These are phyloP conservation scores for Alternaria gansuensis DNA, from an alignment of 2,329 filamentous ascomycete species.

Conservation along the genomic window DNA sequence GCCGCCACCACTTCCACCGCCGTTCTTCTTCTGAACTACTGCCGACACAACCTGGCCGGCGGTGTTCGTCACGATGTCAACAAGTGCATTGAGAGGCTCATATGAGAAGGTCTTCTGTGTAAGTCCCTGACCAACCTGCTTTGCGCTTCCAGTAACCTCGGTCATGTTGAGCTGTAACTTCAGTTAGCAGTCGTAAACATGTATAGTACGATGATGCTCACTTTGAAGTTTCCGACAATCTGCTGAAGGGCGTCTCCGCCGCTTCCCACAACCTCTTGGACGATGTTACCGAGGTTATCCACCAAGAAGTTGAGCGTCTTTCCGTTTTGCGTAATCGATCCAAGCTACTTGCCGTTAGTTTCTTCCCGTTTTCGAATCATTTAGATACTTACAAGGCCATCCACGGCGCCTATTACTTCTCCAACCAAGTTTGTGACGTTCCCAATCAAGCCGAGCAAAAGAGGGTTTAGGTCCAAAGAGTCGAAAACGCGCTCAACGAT, in stretches of 20 bases:
- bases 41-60: conserved; percentile 65
- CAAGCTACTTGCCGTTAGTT: conserved; percentile 50
- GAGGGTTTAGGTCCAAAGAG: conserved; percentile 67
- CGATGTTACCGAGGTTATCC: conserved; percentile 70
- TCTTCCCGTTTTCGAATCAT: background rate
- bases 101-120: conserved; percentile 65
- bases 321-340: conserved; percentile 66
- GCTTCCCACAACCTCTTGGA: conserved; percentile 64
- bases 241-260: conserved; percentile 58
- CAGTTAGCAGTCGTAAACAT: conserved; percentile 5
- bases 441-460: conserved; percentile 66
- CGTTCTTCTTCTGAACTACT: conserved; percentile 49
- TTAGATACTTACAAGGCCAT: conserved; percentile 56
- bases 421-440: conserved; percentile 63
- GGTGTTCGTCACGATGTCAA: conserved; percentile 65
- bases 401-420: conserved; percentile 65
- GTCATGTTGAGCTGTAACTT: conserved; percentile 63
- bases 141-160: conserved; percentile 51
- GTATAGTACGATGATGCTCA: conserved; percentile 7
- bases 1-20: conserved; percentile 26
- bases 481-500: conserved; percentile 69
- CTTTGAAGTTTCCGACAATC: conserved; percentile 67
- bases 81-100: conserved; percentile 60
- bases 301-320: conserved; percentile 65
- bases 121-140: conserved; percentile 50